These are phyloP conservation scores for Penicillium chermesinum DNA, from an alignment of 495 filamentous ascomycete species.

Conservation along the genomic window DNA sequence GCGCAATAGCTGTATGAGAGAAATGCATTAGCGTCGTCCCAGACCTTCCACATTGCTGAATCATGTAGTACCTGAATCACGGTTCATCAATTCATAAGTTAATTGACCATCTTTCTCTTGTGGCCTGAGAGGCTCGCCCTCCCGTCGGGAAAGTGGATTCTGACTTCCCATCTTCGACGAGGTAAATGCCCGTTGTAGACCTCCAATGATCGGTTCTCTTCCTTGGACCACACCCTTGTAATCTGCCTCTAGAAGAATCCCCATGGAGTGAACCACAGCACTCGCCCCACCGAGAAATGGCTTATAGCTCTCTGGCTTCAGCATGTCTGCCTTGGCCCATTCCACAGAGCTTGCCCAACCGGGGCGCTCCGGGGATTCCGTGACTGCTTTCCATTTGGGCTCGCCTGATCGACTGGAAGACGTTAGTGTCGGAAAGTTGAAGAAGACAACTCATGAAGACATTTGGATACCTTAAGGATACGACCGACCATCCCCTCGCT, in stretches of 20 bases:
- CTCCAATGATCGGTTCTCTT: slow-evolving; percentile 66
- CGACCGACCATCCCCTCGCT: slow-evolving; percentile 79
- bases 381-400: slow-evolving; percentile 74
- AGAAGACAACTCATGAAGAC: too few relatives aligned
- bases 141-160: slow-evolving; percentile 58
- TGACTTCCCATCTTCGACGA: slow-evolving; percentile 56
- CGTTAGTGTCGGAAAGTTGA: too few relatives aligned
- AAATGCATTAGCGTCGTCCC: slow-evolving; percentile 14
- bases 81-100: slow-evolving; percentile 98
- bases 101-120: slow-evolving; percentile 66
- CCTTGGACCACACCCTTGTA: slow-evolving; percentile 91
- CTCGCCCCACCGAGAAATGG: slow-evolving; percentile 65
- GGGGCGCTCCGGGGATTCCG: slow-evolving; percentile 67
- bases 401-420: slow-evolving; percentile 73
- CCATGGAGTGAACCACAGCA: slow-evolving; percentile 87
- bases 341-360: slow-evolving; percentile 74
- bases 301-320: slow-evolving; percentile 73
- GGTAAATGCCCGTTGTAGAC: slow-evolving; percentile 72
- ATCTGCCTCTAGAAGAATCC: slow-evolving; percentile 95
- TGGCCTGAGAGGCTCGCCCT: slow-evolving; percentile 55
- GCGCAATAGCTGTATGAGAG: slow-evolving; percentile 50
- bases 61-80: slow-evolving; percentile 60
- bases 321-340: slow-evolving; percentile 84
- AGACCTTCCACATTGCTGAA: not conserved
- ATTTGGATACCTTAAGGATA: slow-evolving; percentile 87